A percentile compares a stretch with the other conserved stretches of the same genome.
Conservation (phyloP, 805 yeast genomes). For the Diddensiella caesifluorescens region DNA sequence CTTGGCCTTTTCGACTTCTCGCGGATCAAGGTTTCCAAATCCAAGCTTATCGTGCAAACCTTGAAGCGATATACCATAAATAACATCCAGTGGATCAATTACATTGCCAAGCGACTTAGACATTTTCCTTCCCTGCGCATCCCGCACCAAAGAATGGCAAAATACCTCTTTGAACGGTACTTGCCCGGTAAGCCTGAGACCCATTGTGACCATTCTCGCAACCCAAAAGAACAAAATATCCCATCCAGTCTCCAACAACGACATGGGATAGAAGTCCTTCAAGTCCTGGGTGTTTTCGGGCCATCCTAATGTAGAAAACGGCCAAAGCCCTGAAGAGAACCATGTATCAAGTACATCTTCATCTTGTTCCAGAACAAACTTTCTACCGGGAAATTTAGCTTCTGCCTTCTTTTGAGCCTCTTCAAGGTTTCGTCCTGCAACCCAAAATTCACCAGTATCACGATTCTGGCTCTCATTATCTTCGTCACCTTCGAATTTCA, state of each 20-base stretch:
- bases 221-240: slow-evolving; percentile 99
- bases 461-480: slow-evolving; percentile 54
- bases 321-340: slow-evolving; percentile 99
- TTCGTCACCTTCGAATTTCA: slow-evolving; percentile 61
- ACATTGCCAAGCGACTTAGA: slow-evolving; percentile 97
- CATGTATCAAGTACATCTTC: slow-evolving; percentile 98
- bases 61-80: slow-evolving; percentile 77
- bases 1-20: slow-evolving; percentile 80
- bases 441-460: slow-evolving; percentile 70
- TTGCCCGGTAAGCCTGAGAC: slow-evolving; percentile 82
- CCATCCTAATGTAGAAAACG: slow-evolving; percentile 95
- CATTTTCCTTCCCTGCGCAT: slow-evolving; percentile 99
- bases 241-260: slow-evolving; percentile 98
- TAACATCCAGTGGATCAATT: slow-evolving; percentile 92
- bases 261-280: slow-evolving; percentile 79
- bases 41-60: slow-evolving; percentile 71
- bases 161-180: slow-evolving; percentile 94
- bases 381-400: slow-evolving; percentile 61
- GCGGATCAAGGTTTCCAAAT: slow-evolving; percentile 81
- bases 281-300: slow-evolving; percentile 72
- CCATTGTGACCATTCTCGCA: slow-evolving; percentile 88
- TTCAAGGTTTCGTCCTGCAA: slow-evolving; percentile 75
- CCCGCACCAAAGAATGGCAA: slow-evolving; percentile 97
- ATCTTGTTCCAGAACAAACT: slow-evolving; percentile 81
- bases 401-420: slow-evolving; percentile 85